Percentiles rank a stretch among this genome's conserved stretches.
These are phyloP conservation scores for Xylaria sp. DNA, from an alignment of 2,329 filamentous ascomycete genomes.

Conservation along the genomic window DNA sequence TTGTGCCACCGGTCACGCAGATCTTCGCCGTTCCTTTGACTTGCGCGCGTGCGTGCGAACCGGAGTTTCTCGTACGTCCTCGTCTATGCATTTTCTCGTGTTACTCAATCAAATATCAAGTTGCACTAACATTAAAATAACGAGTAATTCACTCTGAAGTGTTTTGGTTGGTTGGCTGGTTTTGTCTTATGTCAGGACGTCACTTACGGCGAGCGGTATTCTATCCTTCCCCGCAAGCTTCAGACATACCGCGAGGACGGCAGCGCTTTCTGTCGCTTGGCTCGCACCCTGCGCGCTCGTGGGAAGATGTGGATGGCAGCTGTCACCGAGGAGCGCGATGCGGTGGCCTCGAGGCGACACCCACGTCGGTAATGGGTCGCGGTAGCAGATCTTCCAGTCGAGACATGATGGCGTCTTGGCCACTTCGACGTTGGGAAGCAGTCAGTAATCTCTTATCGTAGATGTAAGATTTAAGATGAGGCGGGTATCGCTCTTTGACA, in stretches of 20 bases:
- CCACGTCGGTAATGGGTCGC: conserved; percentile 64
- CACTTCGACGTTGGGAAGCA: conserved; percentile 44
- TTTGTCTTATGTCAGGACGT: neutral
- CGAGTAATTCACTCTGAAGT: neutral
- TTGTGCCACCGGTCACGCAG: conserved; percentile 58
- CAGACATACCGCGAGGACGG: conserved; percentile 58
- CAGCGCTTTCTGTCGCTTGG: conserved; percentile 65
- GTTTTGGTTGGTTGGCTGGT: neutral
- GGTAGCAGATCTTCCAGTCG: conserved; percentile 66
- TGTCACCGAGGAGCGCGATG: conserved; percentile 64
- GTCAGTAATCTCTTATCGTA: neutral
- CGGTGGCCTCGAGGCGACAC: conserved; percentile 58
- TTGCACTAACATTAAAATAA: no score
- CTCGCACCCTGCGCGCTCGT: conserved; percentile 65
- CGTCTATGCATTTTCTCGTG: conserved; percentile 45
- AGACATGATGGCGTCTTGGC: conserved; percentile 57
- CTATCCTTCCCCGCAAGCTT: conserved; percentile 56
- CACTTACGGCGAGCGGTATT: conserved; percentile 53
- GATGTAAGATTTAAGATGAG: no score
- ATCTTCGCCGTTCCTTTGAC: conserved; percentile 58
- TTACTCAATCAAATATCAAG: conserved; percentile 1
- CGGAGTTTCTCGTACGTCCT: conserved; percentile 57
- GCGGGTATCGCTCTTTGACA: neutral
- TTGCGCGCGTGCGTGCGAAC: conserved; percentile 54
- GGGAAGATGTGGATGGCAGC: conserved; percentile 65